Conservation (phyloP, 768 basidiomycete species). For the Pleurotus giganteus region DNA sequence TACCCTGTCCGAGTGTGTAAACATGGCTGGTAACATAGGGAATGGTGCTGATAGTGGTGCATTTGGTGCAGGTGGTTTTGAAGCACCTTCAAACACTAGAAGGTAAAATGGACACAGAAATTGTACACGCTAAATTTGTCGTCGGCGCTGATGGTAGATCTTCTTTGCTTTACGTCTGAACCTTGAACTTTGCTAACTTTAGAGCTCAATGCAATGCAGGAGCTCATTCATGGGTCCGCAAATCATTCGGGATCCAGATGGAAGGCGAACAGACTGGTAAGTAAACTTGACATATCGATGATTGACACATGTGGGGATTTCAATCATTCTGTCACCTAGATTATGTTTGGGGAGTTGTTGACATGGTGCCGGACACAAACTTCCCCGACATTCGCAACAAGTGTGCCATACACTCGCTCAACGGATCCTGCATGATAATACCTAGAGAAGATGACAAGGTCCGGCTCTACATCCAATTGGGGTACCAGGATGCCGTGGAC, state of each 20-base stretch:
- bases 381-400: constrained; percentile 76
- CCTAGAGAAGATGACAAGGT: constrained; percentile 70
- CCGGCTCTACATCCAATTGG: constrained; percentile 70
- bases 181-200: neutral
- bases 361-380: constrained; percentile 66
- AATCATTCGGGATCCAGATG: constrained; percentile 61
- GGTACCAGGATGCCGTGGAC: constrained; percentile 43
- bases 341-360: constrained; percentile 82
- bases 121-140: constrained; percentile 70
- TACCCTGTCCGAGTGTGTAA: constrained; percentile 36
- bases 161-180: neutral
- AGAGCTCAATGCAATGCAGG: constrained; percentile 35
- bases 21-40: neutral
- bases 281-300: neutral
- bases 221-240: constrained; percentile 84
- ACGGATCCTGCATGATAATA: constrained; percentile 71
- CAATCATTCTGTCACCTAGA: constrained; percentile 28
- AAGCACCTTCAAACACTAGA: constrained; percentile 36
- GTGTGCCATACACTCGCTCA: constrained; percentile 63
- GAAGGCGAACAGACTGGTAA: constrained; percentile 65
- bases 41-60: neutral
- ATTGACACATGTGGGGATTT: neutral
- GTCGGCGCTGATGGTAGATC: constrained; percentile 69
- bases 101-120: constrained; percentile 41
- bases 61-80: constrained; percentile 41